phyloP scores from a whole-genome alignment of 1,284 basidiomycete species.

The Bondarzewia mesenterica region DNA sequence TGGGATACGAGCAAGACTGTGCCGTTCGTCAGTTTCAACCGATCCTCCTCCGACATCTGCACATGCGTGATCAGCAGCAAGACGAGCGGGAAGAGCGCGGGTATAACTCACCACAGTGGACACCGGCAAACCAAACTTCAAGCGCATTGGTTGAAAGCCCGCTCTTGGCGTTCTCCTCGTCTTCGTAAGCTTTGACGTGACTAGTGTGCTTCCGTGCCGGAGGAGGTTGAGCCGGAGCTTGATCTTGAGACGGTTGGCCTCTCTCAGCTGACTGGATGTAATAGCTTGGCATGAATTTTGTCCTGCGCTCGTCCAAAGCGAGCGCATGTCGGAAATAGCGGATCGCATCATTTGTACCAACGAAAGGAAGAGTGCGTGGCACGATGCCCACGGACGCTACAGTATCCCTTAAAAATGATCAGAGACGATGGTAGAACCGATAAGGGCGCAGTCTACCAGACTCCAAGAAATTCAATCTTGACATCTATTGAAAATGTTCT shows the following conservation, averaged over 20 bases:
- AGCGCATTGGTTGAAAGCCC: constrained; percentile 31
- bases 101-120: constrained; percentile 35
- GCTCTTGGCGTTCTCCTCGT: neutral
- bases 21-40: constrained; percentile 39
- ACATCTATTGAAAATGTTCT: constrained; percentile 38
- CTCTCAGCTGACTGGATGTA: constrained; percentile 1
- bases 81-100: constrained; percentile 25
- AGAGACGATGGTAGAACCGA: neutral
- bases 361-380: constrained; percentile 40
- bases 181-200: neutral
- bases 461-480: constrained; percentile 42
- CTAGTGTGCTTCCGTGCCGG: neutral
- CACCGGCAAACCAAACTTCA: constrained; percentile 35
- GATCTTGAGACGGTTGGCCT: neutral
- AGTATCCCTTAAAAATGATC: constrained; percentile 33
- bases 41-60: constrained; percentile 49
- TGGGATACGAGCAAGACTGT: constrained; percentile 50
- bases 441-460: constrained; percentile 37
- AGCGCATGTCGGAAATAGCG: constrained; percentile 59
- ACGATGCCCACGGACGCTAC: constrained; percentile 39
- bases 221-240: neutral
- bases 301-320: constrained; percentile 57
- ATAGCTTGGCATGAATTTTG: constrained; percentile 47
- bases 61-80: neutral
- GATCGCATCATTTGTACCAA: constrained; percentile 48